Base-by-base conservation (phyloP, 2,329 filamentous ascomycete species). In the Verticillium zaregamsianum region DNA sequence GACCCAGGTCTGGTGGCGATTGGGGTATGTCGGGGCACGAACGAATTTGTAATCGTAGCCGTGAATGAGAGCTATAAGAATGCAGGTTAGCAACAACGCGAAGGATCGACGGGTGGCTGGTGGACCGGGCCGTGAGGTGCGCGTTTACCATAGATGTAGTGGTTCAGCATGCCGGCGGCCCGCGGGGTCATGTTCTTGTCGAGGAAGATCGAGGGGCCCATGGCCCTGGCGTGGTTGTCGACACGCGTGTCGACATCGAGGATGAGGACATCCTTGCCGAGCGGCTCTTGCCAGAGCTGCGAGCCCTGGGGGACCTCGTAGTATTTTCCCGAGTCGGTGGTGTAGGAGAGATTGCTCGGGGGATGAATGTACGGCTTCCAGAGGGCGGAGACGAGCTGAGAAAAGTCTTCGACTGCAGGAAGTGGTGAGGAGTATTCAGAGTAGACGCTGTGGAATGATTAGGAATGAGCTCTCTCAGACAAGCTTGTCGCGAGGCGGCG, bases 31-130 rank as follows among this genome's bases (percentile, higher is more conserved):
- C 32, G 76, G 72, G 4, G 77, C 77, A 61, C 74, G 76, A 33
- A 81, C 74, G 59, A 80, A 76, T 37, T 79, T 79, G 67, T 82
- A 82, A 58, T 80, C 77, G 68, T 81, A 81, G 5, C 79, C 79
- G 66, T 82, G 80, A 57, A 82, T 79, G 67, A 70, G 69, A 23
- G 76, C 76, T 76, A 64, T 14, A 15, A 8, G 11, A 23, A 23
- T 12, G 28, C 28, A 23, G 1, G 45, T 49, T 6, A 49, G 45
- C 20, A 20, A 12, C 2, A 25, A 9, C 45, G n/a, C 39, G 45
- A 14, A 5, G n/a, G 20, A 49, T 49, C n/a, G 20, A 20, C 20
- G 5, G 45, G 12, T 49, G 45, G 11, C n/a, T n/a, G n/a, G n/a
- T n/a, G n/a, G 17, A 9, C 6, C 37, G 5, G 49, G 12, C 15